Base-by-base conservation (phyloP, 768 basidiomycete species). In the Agrocybe pediades region DNA sequence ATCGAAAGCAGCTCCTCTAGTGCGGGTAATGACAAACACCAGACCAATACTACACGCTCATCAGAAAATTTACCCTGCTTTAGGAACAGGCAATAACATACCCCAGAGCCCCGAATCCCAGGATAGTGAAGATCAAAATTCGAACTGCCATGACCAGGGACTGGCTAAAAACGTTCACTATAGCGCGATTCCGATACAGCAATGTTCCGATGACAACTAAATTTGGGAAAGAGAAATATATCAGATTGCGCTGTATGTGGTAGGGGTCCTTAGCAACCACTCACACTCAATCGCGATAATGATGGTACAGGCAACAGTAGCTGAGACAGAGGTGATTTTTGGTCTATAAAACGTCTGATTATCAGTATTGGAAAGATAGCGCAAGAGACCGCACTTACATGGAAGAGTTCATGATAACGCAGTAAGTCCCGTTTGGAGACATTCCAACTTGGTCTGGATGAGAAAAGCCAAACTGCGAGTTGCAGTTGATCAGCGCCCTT, bases 401-500 rank as follows among this genome's bases (percentile, higher is more conserved):
- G 15, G 56, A 41, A 21, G 65, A 65, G 3, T 48, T 46, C 19
- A 52, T 24, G 6, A 71, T 59, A n/a, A 68, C 51, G 45, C 69
- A 72, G 52, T 63, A 67, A 11, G 68, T 70, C 20, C 63, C 52
- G 42, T 72, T 69, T 4, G 55, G 56, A 17, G 68, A 70, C 30
- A 68, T 30, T 9, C 41, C 30, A 8, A 71, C 63, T 21, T 58
- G 45, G 9, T 56, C 50, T 24, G 58, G 19, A 55, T 69, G 60
- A 15, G 59, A 62, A 4, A 68, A 30, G 21, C 55, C 65, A 44
- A 62, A 70, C 68, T 72, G 30, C 13, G 24, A n/a, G 43, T 42
- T 21, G 25, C 15, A 24, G 23, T 21, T 9, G 41, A 9, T 44
- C 9, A 24, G 4, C 41, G 15, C 20, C 13, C 0, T 41, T 23